A percentile compares a stretch with the other conserved stretches of the same genome.
phyloP scores from a whole-genome alignment of 164 flowering plant species.

The Magnolia sinica region DNA sequence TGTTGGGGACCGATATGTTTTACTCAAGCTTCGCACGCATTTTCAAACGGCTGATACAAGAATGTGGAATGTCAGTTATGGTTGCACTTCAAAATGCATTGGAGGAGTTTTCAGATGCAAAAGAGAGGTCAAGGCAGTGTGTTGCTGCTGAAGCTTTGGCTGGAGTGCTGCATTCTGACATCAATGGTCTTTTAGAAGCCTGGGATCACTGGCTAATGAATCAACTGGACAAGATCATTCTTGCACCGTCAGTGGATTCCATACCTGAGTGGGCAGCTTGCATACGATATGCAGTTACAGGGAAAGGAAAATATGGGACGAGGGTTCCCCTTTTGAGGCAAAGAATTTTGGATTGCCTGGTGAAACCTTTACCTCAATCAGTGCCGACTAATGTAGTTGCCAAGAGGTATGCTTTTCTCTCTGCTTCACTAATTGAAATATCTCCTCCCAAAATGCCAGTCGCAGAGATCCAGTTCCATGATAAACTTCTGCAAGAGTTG shows the following conservation, averaged over 20 bases:
- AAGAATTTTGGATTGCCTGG: conserved; percentile 67
- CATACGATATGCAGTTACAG: conserved; percentile 95
- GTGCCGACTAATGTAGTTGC: conserved; percentile 75
- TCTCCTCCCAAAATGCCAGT: conserved; percentile 73
- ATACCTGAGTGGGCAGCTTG: conserved; percentile 97
- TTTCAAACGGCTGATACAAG: conserved; percentile 83
- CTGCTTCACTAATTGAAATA: conserved; percentile 80
- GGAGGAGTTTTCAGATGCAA: conserved; percentile 72
- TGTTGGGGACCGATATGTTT: conserved; percentile 75
- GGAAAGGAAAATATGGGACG: conserved; percentile 89
- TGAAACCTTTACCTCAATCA: conserved; percentile 65
- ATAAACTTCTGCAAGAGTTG: conserved; percentile 63
- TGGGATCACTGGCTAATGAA: conserved; percentile 86
- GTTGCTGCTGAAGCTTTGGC: conserved; percentile 99
- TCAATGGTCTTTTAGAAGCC: conserved; percentile 62
- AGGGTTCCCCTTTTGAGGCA: conserved; percentile 73
- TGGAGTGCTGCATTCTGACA: conserved; percentile 91
- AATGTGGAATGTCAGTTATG: conserved; percentile 88
- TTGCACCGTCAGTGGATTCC: conserved; percentile 85
- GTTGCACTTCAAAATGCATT: conserved; percentile 51
- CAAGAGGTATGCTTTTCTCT: conserved; percentile 83
- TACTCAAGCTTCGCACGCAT: conserved; percentile 89
- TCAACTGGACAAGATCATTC: conserved; percentile 61
- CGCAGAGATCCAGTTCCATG: conserved; percentile 61
- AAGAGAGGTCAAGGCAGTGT: conserved; percentile 96